These are phyloP conservation scores for Chaetomiaceae sp. DNA, from an alignment of 2,329 filamentous ascomycete species.

Conservation along the genomic window DNA sequence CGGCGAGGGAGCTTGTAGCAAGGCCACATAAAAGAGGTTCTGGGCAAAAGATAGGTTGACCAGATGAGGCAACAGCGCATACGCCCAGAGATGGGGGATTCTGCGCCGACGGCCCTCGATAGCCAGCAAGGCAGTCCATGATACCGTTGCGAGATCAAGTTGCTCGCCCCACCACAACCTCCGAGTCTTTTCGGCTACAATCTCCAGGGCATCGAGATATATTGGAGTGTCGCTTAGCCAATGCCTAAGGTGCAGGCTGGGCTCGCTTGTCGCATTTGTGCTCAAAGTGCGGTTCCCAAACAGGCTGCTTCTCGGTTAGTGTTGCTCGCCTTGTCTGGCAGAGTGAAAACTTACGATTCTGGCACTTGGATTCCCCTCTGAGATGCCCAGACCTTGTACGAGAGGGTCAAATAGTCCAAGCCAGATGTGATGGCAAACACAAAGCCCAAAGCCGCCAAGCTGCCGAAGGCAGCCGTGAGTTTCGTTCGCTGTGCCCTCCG, in stretches of 20 bases:
- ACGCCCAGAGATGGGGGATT: conserved; percentile 52
- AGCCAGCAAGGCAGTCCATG: conserved; percentile 54
- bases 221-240: conserved; percentile 54
- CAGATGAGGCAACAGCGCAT: conserved; percentile 55
- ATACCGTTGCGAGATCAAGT: conserved; percentile 49
- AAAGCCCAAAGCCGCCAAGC: conserved; percentile 31
- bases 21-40: conserved; percentile 58
- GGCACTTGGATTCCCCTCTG: conserved; percentile 33
- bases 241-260: conserved; percentile 37
- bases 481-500: conserved; percentile 33
- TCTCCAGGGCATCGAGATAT: conserved; percentile 49
- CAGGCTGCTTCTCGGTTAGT: neutral
- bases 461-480: conserved; percentile 33
- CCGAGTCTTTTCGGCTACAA: conserved; percentile 49
- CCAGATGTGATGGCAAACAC: conserved; percentile 30
- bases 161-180: conserved; percentile 62
- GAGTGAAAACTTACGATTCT: conserved; percentile 27
- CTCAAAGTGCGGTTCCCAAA: conserved; percentile 3
- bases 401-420: conserved; percentile 31
- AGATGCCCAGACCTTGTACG: conserved; percentile 38
- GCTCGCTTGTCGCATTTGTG: conserved; percentile 19
- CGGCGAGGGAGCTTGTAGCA: conserved; percentile 53
- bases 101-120: conserved; percentile 55
- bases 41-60: conserved; percentile 58
- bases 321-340: neutral